phyloP scores from a whole-genome alignment of 768 basidiomycete species.

The Agrocybe pediades region DNA sequence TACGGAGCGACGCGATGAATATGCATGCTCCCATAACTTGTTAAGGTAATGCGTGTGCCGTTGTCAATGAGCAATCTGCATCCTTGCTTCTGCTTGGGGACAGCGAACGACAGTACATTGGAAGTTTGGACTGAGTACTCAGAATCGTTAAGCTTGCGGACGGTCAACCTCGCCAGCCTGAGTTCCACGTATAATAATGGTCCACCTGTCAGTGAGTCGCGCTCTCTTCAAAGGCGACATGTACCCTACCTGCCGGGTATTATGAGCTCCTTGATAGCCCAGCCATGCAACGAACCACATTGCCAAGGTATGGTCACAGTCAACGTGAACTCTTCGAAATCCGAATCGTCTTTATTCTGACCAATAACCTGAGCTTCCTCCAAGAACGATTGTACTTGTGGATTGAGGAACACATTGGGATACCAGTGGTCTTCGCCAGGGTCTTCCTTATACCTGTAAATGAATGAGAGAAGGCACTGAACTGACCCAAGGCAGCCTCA shows the following conservation, averaged over 20 bases:
- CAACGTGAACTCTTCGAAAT: conserved; percentile 55
- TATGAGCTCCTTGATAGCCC: conserved; percentile 56
- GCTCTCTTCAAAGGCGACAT: background rate
- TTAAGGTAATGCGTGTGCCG: background rate
- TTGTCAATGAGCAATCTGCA: conserved; percentile 17
- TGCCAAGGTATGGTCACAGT: conserved; percentile 73
- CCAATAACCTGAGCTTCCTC: conserved; percentile 27
- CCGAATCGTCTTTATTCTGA: conserved; percentile 7
- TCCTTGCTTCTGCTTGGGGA: conserved; percentile 5
- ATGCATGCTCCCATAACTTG: background rate
- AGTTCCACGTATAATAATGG: background rate
- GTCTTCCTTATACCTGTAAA: conserved; percentile 61
- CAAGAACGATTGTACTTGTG: conserved; percentile 58
- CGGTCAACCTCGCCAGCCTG: conserved; percentile 41
- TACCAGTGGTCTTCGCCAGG: conserved; percentile 73
- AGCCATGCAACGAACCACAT: conserved; percentile 71
- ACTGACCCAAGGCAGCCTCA: conserved; percentile 15
- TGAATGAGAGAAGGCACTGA: background rate
- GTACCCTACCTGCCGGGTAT: conserved; percentile 68
- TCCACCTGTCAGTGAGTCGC: too few species aligned
- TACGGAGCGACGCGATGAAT: conserved; percentile 10
- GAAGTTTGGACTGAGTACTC: conserved; percentile 14
- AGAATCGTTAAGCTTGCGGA: conserved; percentile 15
- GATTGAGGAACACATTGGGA: conserved; percentile 53
- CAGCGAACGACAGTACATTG: conserved; percentile 20